Conservation (phyloP, 2,329 filamentous ascomycete genomes). For the Ceratocystis variospora region DNA sequence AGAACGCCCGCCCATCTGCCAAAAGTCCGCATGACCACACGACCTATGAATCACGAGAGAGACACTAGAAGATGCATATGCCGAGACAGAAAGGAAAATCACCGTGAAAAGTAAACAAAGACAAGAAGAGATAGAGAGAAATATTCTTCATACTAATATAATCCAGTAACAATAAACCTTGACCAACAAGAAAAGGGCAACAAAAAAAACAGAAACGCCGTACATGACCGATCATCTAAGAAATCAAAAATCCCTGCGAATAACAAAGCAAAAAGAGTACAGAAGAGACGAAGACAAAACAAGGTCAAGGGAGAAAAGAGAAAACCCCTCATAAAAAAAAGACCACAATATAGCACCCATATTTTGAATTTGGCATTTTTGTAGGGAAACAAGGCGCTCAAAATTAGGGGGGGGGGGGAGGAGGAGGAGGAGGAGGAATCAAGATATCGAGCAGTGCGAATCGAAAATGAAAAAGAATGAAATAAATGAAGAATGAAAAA, state of each 20-base stretch:
- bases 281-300: neutral
- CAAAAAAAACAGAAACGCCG: neutral
- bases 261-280: neutral
- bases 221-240: neutral
- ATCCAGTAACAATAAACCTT: too few relatives aligned
- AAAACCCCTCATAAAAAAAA: neutral
- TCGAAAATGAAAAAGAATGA: neutral
- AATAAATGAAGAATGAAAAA: neutral
- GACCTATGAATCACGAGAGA: too few relatives aligned
- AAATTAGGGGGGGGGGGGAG: neutral
- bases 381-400: neutral
- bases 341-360: neutral
- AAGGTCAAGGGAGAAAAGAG: neutral
- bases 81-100: too few relatives aligned
- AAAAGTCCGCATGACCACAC: too few relatives aligned
- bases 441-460: neutral
- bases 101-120: too few relatives aligned
- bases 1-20: too few relatives aligned
- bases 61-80: too few relatives aligned
- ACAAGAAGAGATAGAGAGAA: neutral
- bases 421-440: neutral
- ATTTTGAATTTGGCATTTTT: neutral
- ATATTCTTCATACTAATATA: neutral
- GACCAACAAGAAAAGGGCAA: neutral
- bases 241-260: neutral